Evolutionary conservation across 2,329 filamentous ascomycete species (phyloP).

Genomic region (Botrytis aclada): DNA sequence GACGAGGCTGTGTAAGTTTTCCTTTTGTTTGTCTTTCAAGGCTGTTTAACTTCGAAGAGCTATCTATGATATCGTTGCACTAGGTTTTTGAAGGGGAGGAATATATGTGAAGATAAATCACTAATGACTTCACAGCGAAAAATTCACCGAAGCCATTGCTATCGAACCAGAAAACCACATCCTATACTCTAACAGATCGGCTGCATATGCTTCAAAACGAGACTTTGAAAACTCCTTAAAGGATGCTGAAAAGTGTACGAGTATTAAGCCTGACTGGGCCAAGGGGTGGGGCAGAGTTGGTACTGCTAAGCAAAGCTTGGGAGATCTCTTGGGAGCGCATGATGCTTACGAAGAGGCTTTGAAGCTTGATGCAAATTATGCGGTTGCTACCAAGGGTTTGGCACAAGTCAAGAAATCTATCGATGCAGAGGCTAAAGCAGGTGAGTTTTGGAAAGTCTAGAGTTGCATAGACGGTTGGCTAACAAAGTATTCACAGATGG

Average conservation of each 20-base stretch:
- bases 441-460: conserved; percentile 25
- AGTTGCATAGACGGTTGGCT: conserved; percentile 23
- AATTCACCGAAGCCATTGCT: conserved; percentile 91
- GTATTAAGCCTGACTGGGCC: conserved; percentile 96
- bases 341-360: conserved; percentile 94
- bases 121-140: conserved; percentile 59
- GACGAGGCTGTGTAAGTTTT: conserved; percentile 83
- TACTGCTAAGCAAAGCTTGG: conserved; percentile 80
- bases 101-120: not conserved
- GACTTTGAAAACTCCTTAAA: conserved; percentile 80
- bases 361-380: conserved; percentile 87
- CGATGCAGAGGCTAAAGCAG: conserved; percentile 64
- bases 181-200: conserved; percentile 96
- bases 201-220: conserved; percentile 80
- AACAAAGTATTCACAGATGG: conserved; percentile 31
- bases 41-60: not conserved
- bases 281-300: conserved; percentile 96
- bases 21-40: conserved; percentile 22
- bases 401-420: conserved; percentile 85
- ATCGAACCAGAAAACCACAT: conserved; percentile 90
- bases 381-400: conserved; percentile 85
- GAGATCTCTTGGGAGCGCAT: conserved; percentile 78
- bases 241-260: conserved; percentile 89
- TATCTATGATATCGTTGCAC: not conserved
- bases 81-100: not conserved